These are phyloP conservation scores for Amanita pallidorosea DNA, from an alignment of 768 basidiomycete genomes.

Conservation along the genomic window DNA sequence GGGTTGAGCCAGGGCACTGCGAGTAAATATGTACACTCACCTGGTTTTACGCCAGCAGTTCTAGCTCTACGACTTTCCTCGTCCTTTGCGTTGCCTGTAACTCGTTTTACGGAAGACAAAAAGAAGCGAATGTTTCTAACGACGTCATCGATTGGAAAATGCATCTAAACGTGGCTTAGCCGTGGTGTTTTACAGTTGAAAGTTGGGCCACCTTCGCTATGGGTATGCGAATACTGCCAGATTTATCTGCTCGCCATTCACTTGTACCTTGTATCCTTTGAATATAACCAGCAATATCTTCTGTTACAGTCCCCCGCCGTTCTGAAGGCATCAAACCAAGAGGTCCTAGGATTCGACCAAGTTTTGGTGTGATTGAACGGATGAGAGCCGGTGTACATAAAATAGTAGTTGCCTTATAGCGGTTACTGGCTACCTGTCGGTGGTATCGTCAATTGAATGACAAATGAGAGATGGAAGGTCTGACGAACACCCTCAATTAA, in stretches of 20 bases:
- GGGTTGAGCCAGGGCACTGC: slow-evolving; percentile 3
- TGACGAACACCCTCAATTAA: slow-evolving; percentile 71
- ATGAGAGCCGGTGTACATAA: slow-evolving; percentile 77
- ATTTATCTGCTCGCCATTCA: slow-evolving; percentile 90
- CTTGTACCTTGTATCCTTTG: slow-evolving; percentile 68
- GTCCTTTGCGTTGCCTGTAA: slow-evolving; percentile 59
- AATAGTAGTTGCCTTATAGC: slow-evolving; percentile 73
- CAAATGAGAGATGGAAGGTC: not conserved
- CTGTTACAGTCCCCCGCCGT: slow-evolving; percentile 88
- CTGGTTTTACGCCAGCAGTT: slow-evolving; percentile 35
- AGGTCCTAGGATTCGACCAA: slow-evolving; percentile 75
- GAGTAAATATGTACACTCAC: slow-evolving; percentile 14
- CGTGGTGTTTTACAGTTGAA: not conserved
- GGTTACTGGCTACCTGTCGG: slow-evolving; percentile 58
- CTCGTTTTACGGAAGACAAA: slow-evolving; percentile 60
- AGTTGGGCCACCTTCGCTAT: slow-evolving; percentile 54
- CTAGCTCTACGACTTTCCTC: slow-evolving; percentile 31
- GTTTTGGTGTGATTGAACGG: slow-evolving; percentile 63
- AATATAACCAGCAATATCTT: slow-evolving; percentile 78
- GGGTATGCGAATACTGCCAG: slow-evolving; percentile 74
- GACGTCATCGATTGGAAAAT: slow-evolving; percentile 68
- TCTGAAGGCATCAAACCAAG: slow-evolving; percentile 94
- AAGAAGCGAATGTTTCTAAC: slow-evolving; percentile 73
- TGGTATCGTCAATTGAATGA: not conserved
- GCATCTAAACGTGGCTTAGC: slow-evolving; percentile 34